A percentile compares a stretch with the other conserved stretches of the same genome.
These are phyloP conservation scores for Schizochytrium sp. DNA, from an alignment of 108 stramenopile species.

Conservation along the genomic window DNA sequence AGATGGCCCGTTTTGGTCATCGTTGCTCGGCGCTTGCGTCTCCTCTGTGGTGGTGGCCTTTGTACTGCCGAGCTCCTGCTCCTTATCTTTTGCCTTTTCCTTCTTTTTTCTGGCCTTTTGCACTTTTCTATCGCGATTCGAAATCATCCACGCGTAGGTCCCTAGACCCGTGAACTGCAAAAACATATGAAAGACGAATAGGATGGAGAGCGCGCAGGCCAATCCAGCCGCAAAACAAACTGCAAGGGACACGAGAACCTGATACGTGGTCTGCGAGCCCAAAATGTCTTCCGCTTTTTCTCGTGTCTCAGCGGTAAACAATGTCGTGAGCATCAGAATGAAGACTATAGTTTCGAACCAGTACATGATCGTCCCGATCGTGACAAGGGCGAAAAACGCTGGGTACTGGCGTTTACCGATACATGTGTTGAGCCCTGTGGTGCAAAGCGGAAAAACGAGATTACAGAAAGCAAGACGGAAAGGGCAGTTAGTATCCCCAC, in stretches of 20 bases:
- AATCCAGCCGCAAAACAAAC: neutral
- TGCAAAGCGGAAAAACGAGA: neutral
- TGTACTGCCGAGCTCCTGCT: too few species aligned
- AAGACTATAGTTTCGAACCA: neutral
- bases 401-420: constrained; percentile 9
- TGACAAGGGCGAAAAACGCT: neutral
- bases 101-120: neutral
- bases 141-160: neutral
- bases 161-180: neutral
- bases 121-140: neutral
- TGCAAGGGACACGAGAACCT: neutral
- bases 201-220: neutral
- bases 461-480: neutral
- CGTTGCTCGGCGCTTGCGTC: too few species aligned
- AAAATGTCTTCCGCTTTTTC: neutral
- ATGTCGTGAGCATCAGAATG: neutral
- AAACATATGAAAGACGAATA: neutral
- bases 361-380: neutral
- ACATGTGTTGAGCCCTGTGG: neutral
- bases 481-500: neutral
- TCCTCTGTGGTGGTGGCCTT: too few species aligned
- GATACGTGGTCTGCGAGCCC: neutral
- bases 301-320: neutral
- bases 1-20: too few species aligned
- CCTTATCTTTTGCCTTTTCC: too few species aligned